Conservation (phyloP, 768 basidiomycete species). For the Baorangia bicolor region DNA sequence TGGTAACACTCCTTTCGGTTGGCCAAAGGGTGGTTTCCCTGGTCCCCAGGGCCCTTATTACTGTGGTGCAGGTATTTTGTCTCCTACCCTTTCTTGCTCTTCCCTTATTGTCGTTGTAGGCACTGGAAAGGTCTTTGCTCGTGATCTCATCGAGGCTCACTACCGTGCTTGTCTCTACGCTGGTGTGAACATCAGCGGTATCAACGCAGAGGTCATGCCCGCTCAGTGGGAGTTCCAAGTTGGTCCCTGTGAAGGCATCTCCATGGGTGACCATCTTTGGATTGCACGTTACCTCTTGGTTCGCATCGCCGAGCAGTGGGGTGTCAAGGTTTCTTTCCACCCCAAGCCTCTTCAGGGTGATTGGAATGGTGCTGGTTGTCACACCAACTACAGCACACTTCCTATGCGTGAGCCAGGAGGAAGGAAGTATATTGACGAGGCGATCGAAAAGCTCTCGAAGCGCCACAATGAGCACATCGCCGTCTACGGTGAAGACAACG, state of each 20-base stretch:
- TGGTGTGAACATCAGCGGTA: conserved; percentile 97
- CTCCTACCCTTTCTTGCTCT: neutral
- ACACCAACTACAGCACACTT: conserved; percentile 97
- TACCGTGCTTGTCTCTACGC: conserved; percentile 95
- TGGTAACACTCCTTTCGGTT: conserved; percentile 78
- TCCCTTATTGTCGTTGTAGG: conserved; percentile 44
- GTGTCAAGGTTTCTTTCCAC: conserved; percentile 97
- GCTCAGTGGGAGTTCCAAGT: conserved; percentile 99
- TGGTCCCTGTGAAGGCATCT: conserved; percentile 95
- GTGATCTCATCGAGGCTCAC: conserved; percentile 98
- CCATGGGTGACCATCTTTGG: conserved; percentile 99
- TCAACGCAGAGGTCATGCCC: conserved; percentile 99
- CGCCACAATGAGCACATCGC: conserved; percentile 95
- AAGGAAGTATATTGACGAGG: conserved; percentile 86
- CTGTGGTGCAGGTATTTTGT: conserved; percentile 84
- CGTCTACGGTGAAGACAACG: conserved; percentile 98
- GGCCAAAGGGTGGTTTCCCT: conserved; percentile 99
- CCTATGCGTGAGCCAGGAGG: conserved; percentile 93
- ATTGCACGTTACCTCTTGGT: conserved; percentile 96
- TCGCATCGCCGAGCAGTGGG: conserved; percentile 98
- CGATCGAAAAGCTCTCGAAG: conserved; percentile 90
- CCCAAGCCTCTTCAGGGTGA: conserved; percentile 96
- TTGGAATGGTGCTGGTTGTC: conserved; percentile 99
- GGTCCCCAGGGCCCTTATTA: conserved; percentile 99
- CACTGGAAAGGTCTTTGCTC: conserved; percentile 96